phyloP scores from a whole-genome alignment of 2,329 filamentous ascomycete genomes.

The Diaporthe longicolla region DNA sequence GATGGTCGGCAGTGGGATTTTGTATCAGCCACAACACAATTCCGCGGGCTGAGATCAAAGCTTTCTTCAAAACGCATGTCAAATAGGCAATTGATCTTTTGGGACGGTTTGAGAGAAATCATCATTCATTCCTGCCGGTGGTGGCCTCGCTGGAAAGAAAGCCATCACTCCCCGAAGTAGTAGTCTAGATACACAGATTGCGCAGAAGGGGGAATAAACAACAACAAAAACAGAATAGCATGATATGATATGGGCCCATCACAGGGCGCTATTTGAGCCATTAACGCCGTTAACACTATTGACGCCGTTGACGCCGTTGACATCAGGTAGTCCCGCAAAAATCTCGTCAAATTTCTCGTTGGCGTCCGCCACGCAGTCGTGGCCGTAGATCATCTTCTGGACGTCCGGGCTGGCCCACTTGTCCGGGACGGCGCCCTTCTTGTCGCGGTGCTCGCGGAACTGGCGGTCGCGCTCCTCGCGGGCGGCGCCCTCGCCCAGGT shows the following conservation, averaged over 20 bases:
- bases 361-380: constrained; percentile 72
- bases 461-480: constrained; percentile 71
- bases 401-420: constrained; percentile 81
- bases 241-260: background rate
- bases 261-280: constrained; percentile 1
- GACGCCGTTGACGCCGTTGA: constrained; percentile 32
- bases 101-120: background rate
- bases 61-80: background rate
- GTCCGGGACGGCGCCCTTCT: constrained; percentile 69
- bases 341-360: constrained; percentile 65
- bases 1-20: background rate
- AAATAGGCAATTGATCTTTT: no score
- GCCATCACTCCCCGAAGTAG: background rate
- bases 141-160: constrained; percentile 1
- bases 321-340: constrained; percentile 50
- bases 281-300: constrained; percentile 1
- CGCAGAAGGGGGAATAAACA: background rate
- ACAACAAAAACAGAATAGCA: background rate
- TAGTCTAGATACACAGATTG: constrained; percentile 19
- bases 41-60: background rate
- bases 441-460: constrained; percentile 66
- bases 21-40: background rate
- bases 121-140: constrained; percentile 9
- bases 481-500: constrained; percentile 70
- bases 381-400: constrained; percentile 75